Evolutionary conservation across 139 green algal genomes (phyloP).

Genomic region (Dunaliella sp.): DNA sequence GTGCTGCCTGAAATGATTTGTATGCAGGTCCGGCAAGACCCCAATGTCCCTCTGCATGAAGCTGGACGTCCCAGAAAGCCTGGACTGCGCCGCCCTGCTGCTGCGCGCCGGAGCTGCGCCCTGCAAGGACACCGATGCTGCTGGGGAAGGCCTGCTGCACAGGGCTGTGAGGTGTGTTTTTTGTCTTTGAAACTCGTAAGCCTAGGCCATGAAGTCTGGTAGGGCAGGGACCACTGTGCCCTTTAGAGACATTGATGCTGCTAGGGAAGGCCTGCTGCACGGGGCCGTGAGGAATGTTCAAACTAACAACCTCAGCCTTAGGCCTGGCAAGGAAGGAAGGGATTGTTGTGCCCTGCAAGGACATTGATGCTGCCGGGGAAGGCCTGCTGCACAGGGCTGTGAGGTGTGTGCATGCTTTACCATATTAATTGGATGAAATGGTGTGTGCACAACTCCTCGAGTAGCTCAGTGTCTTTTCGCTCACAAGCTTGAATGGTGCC

Average conservation of each 20-base stretch:
- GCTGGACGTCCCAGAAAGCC: conserved; percentile 4
- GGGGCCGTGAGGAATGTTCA: neutral
- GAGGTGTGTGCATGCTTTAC: too few relatives aligned
- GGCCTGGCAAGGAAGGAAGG: too few relatives aligned
- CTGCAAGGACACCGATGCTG: neutral
- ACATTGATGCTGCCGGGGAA: conserved; percentile 9
- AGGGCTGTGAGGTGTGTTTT: neutral
- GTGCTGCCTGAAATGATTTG: neutral
- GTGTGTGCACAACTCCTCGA: too few relatives aligned
- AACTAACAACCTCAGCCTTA: too few relatives aligned
- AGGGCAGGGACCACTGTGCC: too few relatives aligned
- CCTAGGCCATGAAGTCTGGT: too few relatives aligned
- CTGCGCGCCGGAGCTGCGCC: conserved; percentile 5
- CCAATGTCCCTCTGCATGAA: conserved; percentile 13
- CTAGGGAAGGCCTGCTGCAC: conserved; percentile 16
- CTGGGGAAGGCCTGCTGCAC: conserved; percentile 17
- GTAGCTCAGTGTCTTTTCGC: too few relatives aligned
- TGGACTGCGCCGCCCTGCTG: conserved; percentile 13
- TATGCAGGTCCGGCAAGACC: neutral
- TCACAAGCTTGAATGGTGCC: too few relatives aligned
- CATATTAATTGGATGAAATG: too few relatives aligned
- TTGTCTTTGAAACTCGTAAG: too few relatives aligned
- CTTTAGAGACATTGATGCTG: neutral
- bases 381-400: conserved; percentile 10
- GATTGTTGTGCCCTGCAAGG: neutral